Percentiles rank a stretch among this genome's conserved stretches.
Conservation (phyloP, 345 rosid genomes). For the Alliaria petiolata region DNA sequence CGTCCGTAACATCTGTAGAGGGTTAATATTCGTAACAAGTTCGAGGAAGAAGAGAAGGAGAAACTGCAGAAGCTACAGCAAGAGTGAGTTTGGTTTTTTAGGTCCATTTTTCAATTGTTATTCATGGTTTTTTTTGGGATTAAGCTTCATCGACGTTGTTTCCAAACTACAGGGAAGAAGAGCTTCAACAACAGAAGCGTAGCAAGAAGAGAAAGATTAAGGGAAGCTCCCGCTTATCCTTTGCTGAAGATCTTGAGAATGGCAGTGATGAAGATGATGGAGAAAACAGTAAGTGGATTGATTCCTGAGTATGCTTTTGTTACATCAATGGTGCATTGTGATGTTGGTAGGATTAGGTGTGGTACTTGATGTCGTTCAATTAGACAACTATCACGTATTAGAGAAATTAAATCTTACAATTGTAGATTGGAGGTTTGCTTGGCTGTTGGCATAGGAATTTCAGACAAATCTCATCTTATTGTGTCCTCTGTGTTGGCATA, state of each 20-base stretch:
- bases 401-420: not conserved
- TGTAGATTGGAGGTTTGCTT: not conserved
- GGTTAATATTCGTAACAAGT: slow-evolving; percentile 84
- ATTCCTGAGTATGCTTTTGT: not conserved
- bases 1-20: slow-evolving; percentile 41
- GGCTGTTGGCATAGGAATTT: slow-evolving; percentile 1
- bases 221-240: slow-evolving; percentile 74
- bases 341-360: not conserved
- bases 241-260: slow-evolving; percentile 76
- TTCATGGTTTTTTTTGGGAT: too few relatives aligned
- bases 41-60: slow-evolving; percentile 99
- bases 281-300: slow-evolving; percentile 40
- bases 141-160: too few relatives aligned
- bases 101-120: too few relatives aligned
- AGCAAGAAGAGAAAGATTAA: slow-evolving; percentile 82
- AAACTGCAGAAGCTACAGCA: slow-evolving; percentile 84
- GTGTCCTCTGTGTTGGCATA: not conserved
- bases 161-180: slow-evolving; percentile 52
- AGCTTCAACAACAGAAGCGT: slow-evolving; percentile 79
- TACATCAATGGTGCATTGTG: not conserved
- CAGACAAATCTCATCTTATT: not conserved
- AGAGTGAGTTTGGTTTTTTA: slow-evolving; percentile 27
- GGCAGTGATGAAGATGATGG: slow-evolving; percentile 75
- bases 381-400: not conserved
- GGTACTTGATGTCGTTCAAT: not conserved